Percentiles rank a stretch among this genome's conserved stretches.
phyloP scores from a whole-genome alignment of 352 stramenopile genomes.

The Aphanomyces invadans region DNA sequence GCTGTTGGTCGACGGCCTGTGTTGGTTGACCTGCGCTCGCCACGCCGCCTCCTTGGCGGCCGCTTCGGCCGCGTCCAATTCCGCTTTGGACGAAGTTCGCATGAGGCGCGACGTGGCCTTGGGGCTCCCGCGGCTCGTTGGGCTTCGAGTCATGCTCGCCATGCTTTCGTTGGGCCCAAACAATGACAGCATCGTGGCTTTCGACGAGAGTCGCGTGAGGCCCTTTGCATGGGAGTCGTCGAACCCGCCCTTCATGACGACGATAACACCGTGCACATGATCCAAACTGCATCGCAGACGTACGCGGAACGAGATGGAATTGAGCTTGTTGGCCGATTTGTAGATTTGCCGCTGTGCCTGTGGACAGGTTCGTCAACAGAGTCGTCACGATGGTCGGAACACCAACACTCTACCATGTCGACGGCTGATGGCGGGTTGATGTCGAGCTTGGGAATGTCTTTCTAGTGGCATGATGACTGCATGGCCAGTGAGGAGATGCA shows the following conservation, averaged over 20 bases:
- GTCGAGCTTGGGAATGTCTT: slow-evolving; percentile 16
- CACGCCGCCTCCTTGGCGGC: background rate
- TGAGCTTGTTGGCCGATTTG: slow-evolving; percentile 8
- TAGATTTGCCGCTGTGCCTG: slow-evolving; percentile 1
- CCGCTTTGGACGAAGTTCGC: no score
- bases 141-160: no score
- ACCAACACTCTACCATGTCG: slow-evolving; percentile 5
- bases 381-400: background rate
- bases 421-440: slow-evolving; percentile 10
- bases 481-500: background rate
- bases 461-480: slow-evolving; percentile 17
- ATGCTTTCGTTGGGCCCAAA: background rate
- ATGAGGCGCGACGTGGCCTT: background rate
- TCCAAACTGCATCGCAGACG: background rate
- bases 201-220: background rate
- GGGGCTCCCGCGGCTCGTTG: no score
- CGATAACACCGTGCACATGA: background rate
- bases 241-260: background rate
- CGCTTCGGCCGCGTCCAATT: background rate
- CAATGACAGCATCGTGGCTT: background rate
- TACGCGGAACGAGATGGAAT: slow-evolving; percentile 4
- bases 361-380: no score
- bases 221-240: background rate
- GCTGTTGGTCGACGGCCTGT: no score
- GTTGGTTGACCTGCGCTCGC: background rate